Evolutionary conservation across 495 filamentous ascomycete species (phyloP), one percentile per base, ranked within the genome.

Genomic region (Penicillium tannophilum): DNA sequence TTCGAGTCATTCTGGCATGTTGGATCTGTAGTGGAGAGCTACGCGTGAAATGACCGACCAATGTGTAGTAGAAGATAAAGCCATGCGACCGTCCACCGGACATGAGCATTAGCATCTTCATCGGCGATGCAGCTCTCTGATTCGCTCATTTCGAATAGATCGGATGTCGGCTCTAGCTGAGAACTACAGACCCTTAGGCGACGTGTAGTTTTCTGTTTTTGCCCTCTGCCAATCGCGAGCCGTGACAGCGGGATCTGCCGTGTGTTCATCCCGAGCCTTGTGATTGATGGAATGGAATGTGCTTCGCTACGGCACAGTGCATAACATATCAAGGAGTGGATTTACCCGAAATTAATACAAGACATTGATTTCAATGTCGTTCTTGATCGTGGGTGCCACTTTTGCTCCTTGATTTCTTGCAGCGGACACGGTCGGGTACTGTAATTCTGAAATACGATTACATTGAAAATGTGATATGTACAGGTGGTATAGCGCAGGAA

Each of bases 381-480:
- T 45, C 20, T 45, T 23, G 5, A 10, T 45, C 20, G 17, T 45
- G n/a, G 8, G 9, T 3, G 33, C 33, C 33, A 12, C 42, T 47
- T 28, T 24, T 9, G n/a, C 16, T 49, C 26, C 14, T 17, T 49
- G 24, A 49, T 49, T 33, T 49, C 46, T 30, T 49, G 46, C 46
- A 30, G 45, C 20, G 26, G 28, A 47, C 44, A 47, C 42, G 42
- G 20, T 12, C 20, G 44, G 16, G 44, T 47, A 23, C 3, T 28
- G 28, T 28, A 28, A 5, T 7, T 7, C 12, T 26, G 16, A 49
- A 31, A 49, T 31, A 49, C 46, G 26, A 24, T 49, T 31, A 14
- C 24, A 16, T 49, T 26, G n/a, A 52, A 58, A 65, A 63, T 68
- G 63, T 68, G 65, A 68, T 61, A 51, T 63, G 54, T 68, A 62